Conservation (phyloP, 257 asterid genomes). For the Solanum virginianum region DNA sequence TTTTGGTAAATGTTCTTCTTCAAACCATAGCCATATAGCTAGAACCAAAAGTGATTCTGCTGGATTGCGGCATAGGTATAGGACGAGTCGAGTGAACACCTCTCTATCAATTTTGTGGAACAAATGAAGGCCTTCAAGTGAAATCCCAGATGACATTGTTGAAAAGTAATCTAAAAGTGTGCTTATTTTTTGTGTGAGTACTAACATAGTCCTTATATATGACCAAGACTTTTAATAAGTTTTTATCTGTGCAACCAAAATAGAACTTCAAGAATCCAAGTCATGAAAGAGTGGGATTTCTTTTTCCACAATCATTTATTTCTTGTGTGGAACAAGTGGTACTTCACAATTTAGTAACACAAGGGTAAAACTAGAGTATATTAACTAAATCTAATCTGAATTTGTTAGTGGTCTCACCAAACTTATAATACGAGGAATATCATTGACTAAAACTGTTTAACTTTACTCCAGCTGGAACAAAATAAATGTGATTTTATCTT, state of each 20-base stretch:
- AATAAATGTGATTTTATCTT: too few relatives aligned
- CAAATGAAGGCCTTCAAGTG: neutral
- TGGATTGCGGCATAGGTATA: neutral
- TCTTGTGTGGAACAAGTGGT: neutral
- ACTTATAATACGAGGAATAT: neutral
- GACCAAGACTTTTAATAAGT: neutral
- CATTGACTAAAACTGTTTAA: neutral
- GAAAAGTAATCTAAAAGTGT: neutral
- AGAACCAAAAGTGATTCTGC: neutral
- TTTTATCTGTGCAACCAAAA: neutral
- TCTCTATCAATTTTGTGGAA: neutral
- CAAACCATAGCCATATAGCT: neutral
- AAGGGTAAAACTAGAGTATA: neutral
- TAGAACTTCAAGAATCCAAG: neutral
- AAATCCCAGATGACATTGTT: neutral
- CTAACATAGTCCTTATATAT: neutral
- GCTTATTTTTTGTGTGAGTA: neutral
- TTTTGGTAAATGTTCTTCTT: neutral
- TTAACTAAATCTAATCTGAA: neutral
- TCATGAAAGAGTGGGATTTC: neutral
- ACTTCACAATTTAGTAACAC: neutral
- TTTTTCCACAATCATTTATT: neutral
- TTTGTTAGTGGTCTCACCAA: neutral
- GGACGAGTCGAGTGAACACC: neutral
- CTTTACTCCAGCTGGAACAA: neutral